Evolutionary conservation across 768 basidiomycete species (phyloP).

Genomic region (Exsudoporus frostii): DNA sequence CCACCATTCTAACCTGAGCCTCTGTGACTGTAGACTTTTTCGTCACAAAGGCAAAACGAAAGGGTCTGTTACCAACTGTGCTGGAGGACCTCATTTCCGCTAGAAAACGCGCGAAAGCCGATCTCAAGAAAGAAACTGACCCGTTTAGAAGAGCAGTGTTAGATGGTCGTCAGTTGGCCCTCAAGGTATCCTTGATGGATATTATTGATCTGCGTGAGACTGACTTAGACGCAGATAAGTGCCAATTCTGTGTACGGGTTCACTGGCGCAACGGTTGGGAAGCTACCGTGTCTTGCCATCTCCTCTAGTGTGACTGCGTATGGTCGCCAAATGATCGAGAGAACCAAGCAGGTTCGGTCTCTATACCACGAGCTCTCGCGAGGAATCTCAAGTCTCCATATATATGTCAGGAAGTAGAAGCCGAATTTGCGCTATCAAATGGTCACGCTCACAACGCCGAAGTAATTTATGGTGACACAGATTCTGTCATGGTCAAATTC

Average conservation of each 20-base stretch:
- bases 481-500: slow-evolving; percentile 98
- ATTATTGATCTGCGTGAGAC: neutral
- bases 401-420: slow-evolving; percentile 70
- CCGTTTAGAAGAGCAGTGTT: slow-evolving; percentile 96
- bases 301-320: slow-evolving; percentile 95
- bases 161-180: slow-evolving; percentile 93
- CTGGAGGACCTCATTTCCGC: slow-evolving; percentile 92
- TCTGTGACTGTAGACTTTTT: slow-evolving; percentile 68
- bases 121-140: slow-evolving; percentile 95
- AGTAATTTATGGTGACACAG: slow-evolving; percentile 98
- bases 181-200: slow-evolving; percentile 59
- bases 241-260: slow-evolving; percentile 99
- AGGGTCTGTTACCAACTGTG: slow-evolving; percentile 88
- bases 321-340: slow-evolving; percentile 98
- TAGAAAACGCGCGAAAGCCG: slow-evolving; percentile 91
- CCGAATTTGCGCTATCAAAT: slow-evolving; percentile 80
- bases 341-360: slow-evolving; percentile 73
- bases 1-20: neutral
- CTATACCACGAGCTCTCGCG: neutral
- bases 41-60: slow-evolving; percentile 64
- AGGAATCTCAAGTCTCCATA: neutral
- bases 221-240: slow-evolving; percentile 66
- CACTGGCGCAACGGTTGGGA: slow-evolving; percentile 96
- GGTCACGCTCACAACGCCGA: slow-evolving; percentile 85
- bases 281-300: slow-evolving; percentile 92